These are phyloP conservation scores for Hsuehochloa calcarea DNA, from an alignment of 176 grass and related monocot genomes.

Conservation along the genomic window DNA sequence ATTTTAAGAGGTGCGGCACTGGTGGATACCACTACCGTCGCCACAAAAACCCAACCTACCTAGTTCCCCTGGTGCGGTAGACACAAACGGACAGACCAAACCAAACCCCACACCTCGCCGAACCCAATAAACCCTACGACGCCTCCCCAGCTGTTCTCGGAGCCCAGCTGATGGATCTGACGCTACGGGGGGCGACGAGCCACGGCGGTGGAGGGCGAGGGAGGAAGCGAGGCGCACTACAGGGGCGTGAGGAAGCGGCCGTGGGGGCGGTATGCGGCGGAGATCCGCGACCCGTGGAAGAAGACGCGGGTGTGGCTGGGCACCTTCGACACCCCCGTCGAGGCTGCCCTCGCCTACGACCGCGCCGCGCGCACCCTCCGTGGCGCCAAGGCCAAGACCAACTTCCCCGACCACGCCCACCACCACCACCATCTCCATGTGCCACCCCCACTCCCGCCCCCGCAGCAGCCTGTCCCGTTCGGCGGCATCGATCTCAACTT, in stretches of 20 bases:
- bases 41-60: neutral
- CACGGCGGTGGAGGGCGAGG: neutral
- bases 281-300: conserved; percentile 98
- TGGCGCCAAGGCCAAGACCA: conserved; percentile 83
- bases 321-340: conserved; percentile 82
- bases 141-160: neutral
- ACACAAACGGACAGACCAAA: neutral
- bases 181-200: neutral
- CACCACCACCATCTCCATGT: neutral
- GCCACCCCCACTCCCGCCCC: neutral
- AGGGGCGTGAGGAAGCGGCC: conserved; percentile 84
- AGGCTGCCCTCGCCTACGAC: conserved; percentile 91
- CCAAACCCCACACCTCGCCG: neutral
- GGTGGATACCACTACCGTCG: neutral
- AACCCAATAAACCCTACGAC: neutral
- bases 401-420: conserved; percentile 45
- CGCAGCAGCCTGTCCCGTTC: neutral
- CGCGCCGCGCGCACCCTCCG: conserved; percentile 64
- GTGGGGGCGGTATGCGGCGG: conserved; percentile 78
- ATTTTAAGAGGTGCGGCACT: neutral
- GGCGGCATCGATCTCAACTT: conserved; percentile 28
- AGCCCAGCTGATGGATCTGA: conserved; percentile 21
- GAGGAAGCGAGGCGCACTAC: conserved; percentile 44
- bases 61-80: neutral
- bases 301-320: conserved; percentile 92